Evolutionary conservation across 768 basidiomycete species (phyloP), one percentile per base, ranked within the genome.

Genomic region (Cystofilobasidium ferigula): DNA sequence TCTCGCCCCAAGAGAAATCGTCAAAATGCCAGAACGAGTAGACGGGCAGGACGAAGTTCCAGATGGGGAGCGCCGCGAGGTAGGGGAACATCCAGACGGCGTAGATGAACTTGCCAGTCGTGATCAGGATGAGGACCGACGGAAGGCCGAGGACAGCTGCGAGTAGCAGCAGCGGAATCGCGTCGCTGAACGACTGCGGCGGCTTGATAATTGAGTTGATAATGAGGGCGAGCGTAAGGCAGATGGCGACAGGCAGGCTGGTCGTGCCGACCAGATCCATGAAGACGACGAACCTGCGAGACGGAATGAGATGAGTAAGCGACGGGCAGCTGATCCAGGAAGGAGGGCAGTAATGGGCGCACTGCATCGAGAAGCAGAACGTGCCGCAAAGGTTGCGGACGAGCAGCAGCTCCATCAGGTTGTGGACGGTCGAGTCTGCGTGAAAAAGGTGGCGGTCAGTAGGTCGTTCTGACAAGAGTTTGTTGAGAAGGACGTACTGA

Each of bases 11-110:
- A 34, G 90, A 92, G 78, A 99, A 98, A 77, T 99, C 95, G 70
- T 98, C 94, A 76, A 99, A 97, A 77, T 98, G 93, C 91, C 92
- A 95, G 76, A 98, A 98, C 18, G 93, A 87, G 77, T 99, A 99
- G 12, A 95, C 79, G 14, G 94, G 93, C 4, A 69, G 71, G 47
- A 71, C 62, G 53, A 70, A 87, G 76, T 97, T 97, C 95, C 95
- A 99, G 35, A 99, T 81, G 0, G 95, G 95, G 45, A 99, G 79
- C 34, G 95, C 92, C 59, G 85, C 64, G 16, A 99, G 82, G 79
- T 99, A 98, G 73, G 93, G 84, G 74, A 93, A 75, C 91, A 99
- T 95, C 95, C 95, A 99, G 71, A 89, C 87, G 64, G 95, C 86
- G 78, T 98, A 98, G 47, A 97, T 85, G 56, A 98, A 81, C 75